phyloP scores from a whole-genome alignment of 108 stramenopile genomes.

The Conticribra weissflogii region DNA sequence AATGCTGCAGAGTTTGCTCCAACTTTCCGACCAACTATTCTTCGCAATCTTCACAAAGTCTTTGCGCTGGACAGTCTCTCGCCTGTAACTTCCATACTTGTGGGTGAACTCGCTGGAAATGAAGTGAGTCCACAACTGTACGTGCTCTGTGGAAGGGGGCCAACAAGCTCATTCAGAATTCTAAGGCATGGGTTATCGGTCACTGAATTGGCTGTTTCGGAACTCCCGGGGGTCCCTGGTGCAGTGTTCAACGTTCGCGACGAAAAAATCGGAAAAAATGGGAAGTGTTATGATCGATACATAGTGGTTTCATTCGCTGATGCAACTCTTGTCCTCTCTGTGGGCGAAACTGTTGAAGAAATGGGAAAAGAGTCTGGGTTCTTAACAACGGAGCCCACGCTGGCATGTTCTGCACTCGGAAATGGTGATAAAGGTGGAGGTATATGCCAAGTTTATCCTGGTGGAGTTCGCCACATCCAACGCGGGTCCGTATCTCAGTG shows the following conservation, averaged over 20 bases:
- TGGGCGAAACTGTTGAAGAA: constrained; percentile 97
- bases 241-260: constrained; percentile 93
- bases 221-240: constrained; percentile 92
- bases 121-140: constrained; percentile 95
- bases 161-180: constrained; percentile 80
- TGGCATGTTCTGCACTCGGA: constrained; percentile 89
- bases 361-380: constrained; percentile 92
- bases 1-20: constrained; percentile 60
- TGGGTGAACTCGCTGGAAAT: constrained; percentile 90
- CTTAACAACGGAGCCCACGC: constrained; percentile 83
- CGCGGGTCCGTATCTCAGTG: constrained; percentile 78
- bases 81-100: constrained; percentile 86
- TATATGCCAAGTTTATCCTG: constrained; percentile 90
- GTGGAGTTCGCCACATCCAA: constrained; percentile 90
- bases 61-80: constrained; percentile 83
- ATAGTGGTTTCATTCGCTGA: constrained; percentile 98
- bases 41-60: constrained; percentile 82
- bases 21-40: constrained; percentile 74
- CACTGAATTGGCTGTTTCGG: constrained; percentile 93
- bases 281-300: constrained; percentile 66
- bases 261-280: constrained; percentile 39
- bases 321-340: constrained; percentile 94
- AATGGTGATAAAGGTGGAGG: constrained; percentile 62
- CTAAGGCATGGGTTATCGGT: constrained; percentile 92
- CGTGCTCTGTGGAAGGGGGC: constrained; percentile 89